Evolutionary conservation across 371 early-diverging fungal species (phyloP).

Genomic region (Vairimorpha apis): DNA sequence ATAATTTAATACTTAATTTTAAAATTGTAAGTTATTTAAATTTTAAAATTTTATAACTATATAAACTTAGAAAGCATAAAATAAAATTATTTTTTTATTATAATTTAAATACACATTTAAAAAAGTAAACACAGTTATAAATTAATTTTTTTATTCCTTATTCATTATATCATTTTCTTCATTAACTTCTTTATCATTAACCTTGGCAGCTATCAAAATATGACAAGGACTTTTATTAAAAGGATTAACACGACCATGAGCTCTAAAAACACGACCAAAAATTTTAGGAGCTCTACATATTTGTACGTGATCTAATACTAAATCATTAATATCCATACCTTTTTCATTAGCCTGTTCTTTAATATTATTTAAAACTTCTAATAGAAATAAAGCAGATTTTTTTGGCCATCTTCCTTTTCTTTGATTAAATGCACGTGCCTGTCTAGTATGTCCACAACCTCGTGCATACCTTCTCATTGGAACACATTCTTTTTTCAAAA

Average conservation of each 20-base stretch:
- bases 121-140: neutral
- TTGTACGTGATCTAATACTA: slow-evolving; percentile 83
- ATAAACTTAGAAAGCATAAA: no score
- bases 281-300: slow-evolving; percentile 96
- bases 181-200: slow-evolving; percentile 25
- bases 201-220: slow-evolving; percentile 70
- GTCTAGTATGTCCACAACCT: slow-evolving; percentile 89
- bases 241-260: slow-evolving; percentile 91
- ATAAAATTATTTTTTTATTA: no score
- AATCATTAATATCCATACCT: slow-evolving; percentile 68
- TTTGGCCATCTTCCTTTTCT: slow-evolving; percentile 96
- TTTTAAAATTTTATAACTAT: no score
- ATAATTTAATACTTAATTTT: no score
- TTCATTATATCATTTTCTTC: slow-evolving; percentile 36
- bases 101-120: no score
- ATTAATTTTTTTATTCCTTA: slow-evolving; percentile 1
- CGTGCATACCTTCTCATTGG: slow-evolving; percentile 94
- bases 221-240: slow-evolving; percentile 93
- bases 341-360: slow-evolving; percentile 87
- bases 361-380: slow-evolving; percentile 87
- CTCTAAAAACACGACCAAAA: slow-evolving; percentile 92
- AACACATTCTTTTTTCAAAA: slow-evolving; percentile 86
- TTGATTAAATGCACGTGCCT: slow-evolving; percentile 82
- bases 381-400: slow-evolving; percentile 83
- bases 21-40: no score